These are phyloP conservation scores for Trypanosoma rangeli DNA, from an alignment of 208 protist genomes.

Conservation along the genomic window DNA sequence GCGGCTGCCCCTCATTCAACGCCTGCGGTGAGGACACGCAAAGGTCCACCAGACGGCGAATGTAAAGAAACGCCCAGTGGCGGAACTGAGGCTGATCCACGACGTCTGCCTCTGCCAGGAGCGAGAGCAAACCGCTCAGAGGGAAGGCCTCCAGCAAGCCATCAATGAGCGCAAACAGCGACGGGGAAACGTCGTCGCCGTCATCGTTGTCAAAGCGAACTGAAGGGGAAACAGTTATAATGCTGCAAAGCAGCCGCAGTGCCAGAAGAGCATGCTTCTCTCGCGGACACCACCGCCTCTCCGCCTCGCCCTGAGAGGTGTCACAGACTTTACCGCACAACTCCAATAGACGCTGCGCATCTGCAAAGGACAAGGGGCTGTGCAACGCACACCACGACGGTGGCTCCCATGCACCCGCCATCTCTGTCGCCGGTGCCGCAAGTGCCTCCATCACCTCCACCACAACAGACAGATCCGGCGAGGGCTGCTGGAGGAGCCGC, in stretches of 20 bases:
- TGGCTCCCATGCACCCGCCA: conserved; percentile 27
- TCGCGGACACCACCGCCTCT: conserved; percentile 22
- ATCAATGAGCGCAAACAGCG: conserved; percentile 49
- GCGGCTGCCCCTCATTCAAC: conserved; percentile 55
- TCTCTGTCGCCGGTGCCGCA: conserved; percentile 5
- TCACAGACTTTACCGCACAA: conserved; percentile 15
- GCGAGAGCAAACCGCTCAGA: conserved; percentile 40
- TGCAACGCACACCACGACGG: conserved; percentile 28
- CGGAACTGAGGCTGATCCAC: conserved; percentile 23
- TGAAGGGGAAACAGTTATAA: conserved; percentile 48
- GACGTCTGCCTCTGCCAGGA: conserved; percentile 39
- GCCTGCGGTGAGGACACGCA: conserved; percentile 57
- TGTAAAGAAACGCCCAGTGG: conserved; percentile 43
- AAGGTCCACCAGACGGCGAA: conserved; percentile 47
- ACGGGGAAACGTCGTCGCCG: conserved; percentile 42
- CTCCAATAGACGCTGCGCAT: conserved; percentile 24
- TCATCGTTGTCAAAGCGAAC: conserved; percentile 52
- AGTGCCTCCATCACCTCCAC: conserved; percentile 25
- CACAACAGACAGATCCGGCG: conserved; percentile 18
- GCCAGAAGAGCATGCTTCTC: conserved; percentile 27
- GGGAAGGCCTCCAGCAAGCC: conserved; percentile 49
- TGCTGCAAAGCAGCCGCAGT: conserved; percentile 43
- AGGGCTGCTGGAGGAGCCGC: conserved; percentile 8
- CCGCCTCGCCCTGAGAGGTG: neutral
- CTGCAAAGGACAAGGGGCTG: conserved; percentile 24